Conservation (phyloP, 805 yeast genomes). For the Saccharomycopsis schoenii region DNA sequence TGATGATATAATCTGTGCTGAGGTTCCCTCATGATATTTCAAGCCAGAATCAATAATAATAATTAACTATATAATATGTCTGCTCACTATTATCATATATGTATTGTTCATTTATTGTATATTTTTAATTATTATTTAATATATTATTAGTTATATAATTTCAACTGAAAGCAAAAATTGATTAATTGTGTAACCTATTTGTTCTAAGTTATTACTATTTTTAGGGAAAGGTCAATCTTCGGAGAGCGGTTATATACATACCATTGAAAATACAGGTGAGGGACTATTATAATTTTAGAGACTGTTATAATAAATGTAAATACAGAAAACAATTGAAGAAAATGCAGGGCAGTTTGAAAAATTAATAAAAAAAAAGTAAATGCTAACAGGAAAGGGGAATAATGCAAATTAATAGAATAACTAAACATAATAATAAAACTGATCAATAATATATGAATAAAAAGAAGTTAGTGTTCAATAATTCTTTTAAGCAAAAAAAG, state of each 20-base stretch:
- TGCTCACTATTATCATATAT: not conserved
- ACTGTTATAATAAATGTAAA: not conserved
- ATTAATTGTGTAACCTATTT: not conserved
- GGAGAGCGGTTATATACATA: too few species aligned
- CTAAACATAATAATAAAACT: not conserved
- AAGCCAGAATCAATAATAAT: not conserved
- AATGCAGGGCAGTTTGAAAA: not conserved
- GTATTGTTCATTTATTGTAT: not conserved
- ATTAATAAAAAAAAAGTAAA: not conserved
- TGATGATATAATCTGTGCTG: not conserved
- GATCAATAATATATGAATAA: not conserved
- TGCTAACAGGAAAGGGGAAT: not conserved
- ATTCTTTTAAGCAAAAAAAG: not conserved
- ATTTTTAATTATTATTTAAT: not conserved
- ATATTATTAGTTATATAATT: slow-evolving; percentile 1
- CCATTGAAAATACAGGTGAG: too few species aligned
- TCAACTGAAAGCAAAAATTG: not conserved
- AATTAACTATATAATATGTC: not conserved
- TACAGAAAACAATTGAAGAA: not conserved
- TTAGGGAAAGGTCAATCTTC: too few species aligned
- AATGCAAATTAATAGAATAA: not conserved
- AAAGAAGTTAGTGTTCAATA: not conserved
- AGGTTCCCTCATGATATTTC: not conserved
- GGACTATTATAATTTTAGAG: not conserved
- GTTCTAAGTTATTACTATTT: too few species aligned